These are phyloP conservation scores for Populus alba DNA, from an alignment of 345 rosid genomes.

Conservation along the genomic window DNA sequence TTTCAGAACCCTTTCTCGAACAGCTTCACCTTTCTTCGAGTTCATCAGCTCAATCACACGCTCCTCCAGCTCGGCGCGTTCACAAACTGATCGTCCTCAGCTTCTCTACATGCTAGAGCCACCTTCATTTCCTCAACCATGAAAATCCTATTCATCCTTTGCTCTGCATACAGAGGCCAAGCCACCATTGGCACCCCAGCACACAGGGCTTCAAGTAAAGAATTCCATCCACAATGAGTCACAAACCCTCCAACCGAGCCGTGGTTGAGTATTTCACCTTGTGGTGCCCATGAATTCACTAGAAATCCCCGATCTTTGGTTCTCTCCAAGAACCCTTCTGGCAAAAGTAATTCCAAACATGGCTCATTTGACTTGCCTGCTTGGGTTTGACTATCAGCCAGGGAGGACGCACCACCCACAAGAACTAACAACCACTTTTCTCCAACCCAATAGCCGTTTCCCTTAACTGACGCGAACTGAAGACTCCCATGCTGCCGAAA, in stretches of 20 bases:
- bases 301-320: slow-evolving; percentile 27
- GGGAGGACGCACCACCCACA: slow-evolving; percentile 46
- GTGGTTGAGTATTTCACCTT: slow-evolving; percentile 23
- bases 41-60: slow-evolving; percentile 36
- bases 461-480: slow-evolving; percentile 29
- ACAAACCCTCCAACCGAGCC: slow-evolving; percentile 35
- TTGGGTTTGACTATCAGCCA: background rate
- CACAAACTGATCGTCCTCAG: slow-evolving; percentile 25
- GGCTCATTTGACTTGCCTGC: background rate
- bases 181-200: slow-evolving; percentile 48
- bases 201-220: slow-evolving; percentile 36
- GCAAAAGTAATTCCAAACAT: slow-evolving; percentile 22
- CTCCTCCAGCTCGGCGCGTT: slow-evolving; percentile 29
- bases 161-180: slow-evolving; percentile 50
- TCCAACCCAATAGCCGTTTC: slow-evolving; percentile 46
- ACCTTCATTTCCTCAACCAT: slow-evolving; percentile 34
- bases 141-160: slow-evolving; percentile 20
- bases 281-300: slow-evolving; percentile 36
- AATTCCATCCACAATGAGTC: slow-evolving; percentile 42
- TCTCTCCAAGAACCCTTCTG: slow-evolving; percentile 38
- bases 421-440: slow-evolving; percentile 34
- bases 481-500: slow-evolving; percentile 42
- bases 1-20: slow-evolving; percentile 13
- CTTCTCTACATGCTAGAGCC: slow-evolving; percentile 9
- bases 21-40: slow-evolving; percentile 15